Evolutionary conservation across 148 eudicot genomes (phyloP).

Genomic region (Chenopodium formosanum): DNA sequence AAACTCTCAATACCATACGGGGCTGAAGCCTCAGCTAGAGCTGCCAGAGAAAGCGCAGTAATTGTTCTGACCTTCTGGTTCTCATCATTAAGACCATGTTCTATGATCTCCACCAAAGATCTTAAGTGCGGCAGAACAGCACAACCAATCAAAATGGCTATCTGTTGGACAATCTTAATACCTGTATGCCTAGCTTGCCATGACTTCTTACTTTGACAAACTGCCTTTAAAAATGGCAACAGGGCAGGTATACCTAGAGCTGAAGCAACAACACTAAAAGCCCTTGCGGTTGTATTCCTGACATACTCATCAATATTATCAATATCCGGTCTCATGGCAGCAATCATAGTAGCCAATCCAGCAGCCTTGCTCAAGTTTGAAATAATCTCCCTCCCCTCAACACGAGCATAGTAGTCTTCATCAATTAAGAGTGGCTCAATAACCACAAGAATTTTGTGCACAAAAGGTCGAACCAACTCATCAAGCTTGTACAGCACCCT

Average conservation of each 20-base stretch:
- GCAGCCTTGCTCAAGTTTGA: constrained; percentile 98
- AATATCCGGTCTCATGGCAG: constrained; percentile 98
- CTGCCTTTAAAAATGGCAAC: constrained; percentile 91
- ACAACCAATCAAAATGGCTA: constrained; percentile 93
- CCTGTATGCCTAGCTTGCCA: constrained; percentile 99
- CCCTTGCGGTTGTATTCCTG: constrained; percentile 97
- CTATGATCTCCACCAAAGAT: constrained; percentile 92
- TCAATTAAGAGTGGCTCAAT: constrained; percentile 93
- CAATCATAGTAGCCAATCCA: constrained; percentile 98
- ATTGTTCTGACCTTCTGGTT: constrained; percentile 98
- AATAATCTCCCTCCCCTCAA: constrained; percentile 93
- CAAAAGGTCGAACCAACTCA: constrained; percentile 94
- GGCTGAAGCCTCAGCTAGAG: constrained; percentile 98
- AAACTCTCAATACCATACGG: constrained; percentile 99
- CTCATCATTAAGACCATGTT: constrained; percentile 94
- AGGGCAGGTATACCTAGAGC: constrained; percentile 97
- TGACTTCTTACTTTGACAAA: constrained; percentile 97
- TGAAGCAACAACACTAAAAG: constrained; percentile 97
- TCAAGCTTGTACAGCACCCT: constrained; percentile 90
- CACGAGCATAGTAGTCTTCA: constrained; percentile 98
- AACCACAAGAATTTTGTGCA: constrained; percentile 92
- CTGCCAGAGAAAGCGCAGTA: constrained; percentile 92
- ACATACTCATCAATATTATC: constrained; percentile 97
- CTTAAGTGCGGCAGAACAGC: constrained; percentile 95
- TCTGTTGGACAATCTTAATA: constrained; percentile 96